A percentile compares a stretch with the other conserved stretches of the same genome.
Conservation (phyloP, 176 grass and related monocot species). For the Musa schizocarpa region DNA sequence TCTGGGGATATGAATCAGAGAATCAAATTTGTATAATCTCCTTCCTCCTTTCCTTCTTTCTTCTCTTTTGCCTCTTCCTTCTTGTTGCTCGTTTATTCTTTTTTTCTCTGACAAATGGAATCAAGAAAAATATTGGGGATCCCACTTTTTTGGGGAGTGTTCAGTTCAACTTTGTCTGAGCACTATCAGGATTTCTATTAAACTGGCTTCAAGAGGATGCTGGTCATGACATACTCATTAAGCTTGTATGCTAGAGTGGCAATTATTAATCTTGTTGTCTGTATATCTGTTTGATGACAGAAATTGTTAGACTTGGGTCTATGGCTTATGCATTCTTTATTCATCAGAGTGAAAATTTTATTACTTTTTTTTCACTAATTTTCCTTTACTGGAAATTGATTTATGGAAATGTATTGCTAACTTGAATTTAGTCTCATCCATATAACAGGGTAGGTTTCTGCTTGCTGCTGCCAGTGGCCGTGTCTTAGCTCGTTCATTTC, state of each 20-base stretch:
- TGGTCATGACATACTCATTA: neutral
- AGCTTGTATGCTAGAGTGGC: neutral
- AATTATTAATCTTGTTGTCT: neutral
- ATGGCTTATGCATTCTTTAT: neutral
- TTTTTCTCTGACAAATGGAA: too few relatives aligned
- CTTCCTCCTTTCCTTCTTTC: too few relatives aligned
- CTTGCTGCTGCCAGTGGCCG: constrained; percentile 92
- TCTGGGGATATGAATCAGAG: too few relatives aligned
- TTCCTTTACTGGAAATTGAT: constrained; percentile 14
- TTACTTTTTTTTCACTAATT: neutral
- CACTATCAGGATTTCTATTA: too few relatives aligned
- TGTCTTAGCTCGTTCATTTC: constrained; percentile 88
- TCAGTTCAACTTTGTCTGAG: too few relatives aligned
- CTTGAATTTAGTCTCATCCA: constrained; percentile 21
- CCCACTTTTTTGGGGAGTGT: too few relatives aligned
- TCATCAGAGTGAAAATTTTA: neutral
- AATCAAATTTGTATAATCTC: too few relatives aligned
- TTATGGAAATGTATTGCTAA: constrained; percentile 12
- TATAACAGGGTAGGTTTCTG: constrained; percentile 83
- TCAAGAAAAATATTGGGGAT: too few relatives aligned
- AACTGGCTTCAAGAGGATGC: too few relatives aligned
- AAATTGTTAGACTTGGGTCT: neutral
- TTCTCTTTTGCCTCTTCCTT: too few relatives aligned
- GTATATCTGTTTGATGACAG: neutral
- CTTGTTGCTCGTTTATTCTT: too few relatives aligned